Evolutionary conservation across 805 yeast genomes (phyloP).

Genomic region (Ogataea methanolica): DNA sequence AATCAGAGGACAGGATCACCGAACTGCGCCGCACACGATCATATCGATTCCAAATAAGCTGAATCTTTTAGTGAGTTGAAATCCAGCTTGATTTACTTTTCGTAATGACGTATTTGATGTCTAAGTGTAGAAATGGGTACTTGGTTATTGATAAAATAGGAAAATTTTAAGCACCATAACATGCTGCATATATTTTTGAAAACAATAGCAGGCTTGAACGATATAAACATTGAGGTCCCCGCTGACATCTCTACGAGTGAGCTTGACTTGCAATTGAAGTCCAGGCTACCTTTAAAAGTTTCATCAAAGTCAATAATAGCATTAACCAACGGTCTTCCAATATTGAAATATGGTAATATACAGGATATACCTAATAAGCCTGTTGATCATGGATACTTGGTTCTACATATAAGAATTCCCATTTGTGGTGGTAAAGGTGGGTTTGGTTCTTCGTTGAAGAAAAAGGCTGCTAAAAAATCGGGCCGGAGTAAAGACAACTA

Average conservation of each 20-base stretch:
- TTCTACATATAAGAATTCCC: constrained; percentile 31
- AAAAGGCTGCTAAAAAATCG: constrained; percentile 30
- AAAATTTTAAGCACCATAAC: too few species aligned
- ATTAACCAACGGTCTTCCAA: constrained; percentile 8
- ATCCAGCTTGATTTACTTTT: too few species aligned
- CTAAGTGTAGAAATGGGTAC: too few species aligned
- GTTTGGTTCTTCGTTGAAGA: constrained; percentile 38
- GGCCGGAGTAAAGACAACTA: constrained; percentile 20
- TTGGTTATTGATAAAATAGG: background rate
- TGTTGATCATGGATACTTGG: constrained; percentile 4
- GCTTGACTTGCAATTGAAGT: background rate
- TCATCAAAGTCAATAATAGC: constrained; percentile 11
- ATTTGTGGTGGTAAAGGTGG: constrained; percentile 53
- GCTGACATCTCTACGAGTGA: background rate
- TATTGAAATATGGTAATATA: constrained; percentile 1
- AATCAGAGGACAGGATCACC: too few species aligned
- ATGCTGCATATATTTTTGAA: constrained; percentile 16
- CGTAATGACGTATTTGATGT: too few species aligned
- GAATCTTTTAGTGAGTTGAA: too few species aligned
- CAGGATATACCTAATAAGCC: background rate
- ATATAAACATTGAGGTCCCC: constrained; percentile 2
- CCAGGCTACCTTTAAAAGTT: constrained; percentile 8
- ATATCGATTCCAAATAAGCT: too few species aligned
- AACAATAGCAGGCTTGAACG: constrained; percentile 12
- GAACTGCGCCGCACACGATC: too few species aligned